Percentiles rank a stretch among this genome's conserved stretches.
These are phyloP conservation scores for Venturia carpophila DNA, from an alignment of 2,329 filamentous ascomycete genomes.

Conservation along the genomic window DNA sequence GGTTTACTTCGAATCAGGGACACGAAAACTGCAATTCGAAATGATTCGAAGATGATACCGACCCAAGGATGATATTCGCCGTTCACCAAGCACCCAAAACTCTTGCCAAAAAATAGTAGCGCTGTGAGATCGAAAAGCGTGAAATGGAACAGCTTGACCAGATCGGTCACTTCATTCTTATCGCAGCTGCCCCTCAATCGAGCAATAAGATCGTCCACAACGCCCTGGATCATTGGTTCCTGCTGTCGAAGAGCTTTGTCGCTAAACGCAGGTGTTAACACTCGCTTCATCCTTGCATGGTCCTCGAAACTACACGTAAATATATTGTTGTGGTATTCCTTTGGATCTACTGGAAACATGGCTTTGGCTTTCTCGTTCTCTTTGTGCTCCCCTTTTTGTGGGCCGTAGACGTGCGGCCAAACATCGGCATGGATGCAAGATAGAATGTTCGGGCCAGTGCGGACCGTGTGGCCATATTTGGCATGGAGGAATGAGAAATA, in stretches of 20 bases:
- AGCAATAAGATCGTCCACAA: constrained; percentile 29
- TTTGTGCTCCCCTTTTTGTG: constrained; percentile 1
- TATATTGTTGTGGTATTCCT: constrained; percentile 19
- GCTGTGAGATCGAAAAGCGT: constrained; percentile 26
- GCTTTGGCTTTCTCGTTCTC: background rate
- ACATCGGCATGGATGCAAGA: constrained; percentile 21
- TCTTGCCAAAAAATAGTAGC: constrained; percentile 4
- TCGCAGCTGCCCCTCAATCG: constrained; percentile 21
- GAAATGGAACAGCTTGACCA: constrained; percentile 26
- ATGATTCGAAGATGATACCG: constrained; percentile 7
- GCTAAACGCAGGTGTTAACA: constrained; percentile 10
- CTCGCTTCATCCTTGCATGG: constrained; percentile 4
- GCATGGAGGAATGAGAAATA: constrained; percentile 18
- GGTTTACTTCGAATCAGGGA: background rate
- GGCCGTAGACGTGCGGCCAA: constrained; percentile 26
- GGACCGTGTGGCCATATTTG: constrained; percentile 24
- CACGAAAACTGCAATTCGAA: background rate
- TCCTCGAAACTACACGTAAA: constrained; percentile 13
- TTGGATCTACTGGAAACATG: constrained; percentile 13
- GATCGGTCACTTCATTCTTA: background rate
- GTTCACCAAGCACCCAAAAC: background rate
- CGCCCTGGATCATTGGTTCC: constrained; percentile 28
- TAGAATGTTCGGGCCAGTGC: constrained; percentile 23
- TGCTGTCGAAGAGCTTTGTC: constrained; percentile 26
- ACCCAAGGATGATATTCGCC: constrained; percentile 12